phyloP scores from a whole-genome alignment of 106 monocot species.

The Phalaenopsis equestris region DNA sequence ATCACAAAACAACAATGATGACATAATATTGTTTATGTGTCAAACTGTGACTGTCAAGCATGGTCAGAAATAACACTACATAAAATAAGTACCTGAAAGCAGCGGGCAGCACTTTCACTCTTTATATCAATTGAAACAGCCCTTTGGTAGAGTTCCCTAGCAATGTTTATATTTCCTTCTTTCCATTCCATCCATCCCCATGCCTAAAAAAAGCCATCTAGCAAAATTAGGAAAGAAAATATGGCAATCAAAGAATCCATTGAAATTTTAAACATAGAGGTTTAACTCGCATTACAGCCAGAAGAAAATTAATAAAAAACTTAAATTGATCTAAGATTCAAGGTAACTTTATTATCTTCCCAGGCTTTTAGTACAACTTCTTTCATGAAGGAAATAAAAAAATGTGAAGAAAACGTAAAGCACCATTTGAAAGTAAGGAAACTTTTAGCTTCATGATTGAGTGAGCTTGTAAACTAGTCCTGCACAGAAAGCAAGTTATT shows the following conservation, averaged over 20 bases:
- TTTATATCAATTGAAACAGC: slow-evolving; percentile 74
- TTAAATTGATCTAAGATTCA: not conserved
- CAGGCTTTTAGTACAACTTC: not conserved
- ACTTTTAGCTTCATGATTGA: no score
- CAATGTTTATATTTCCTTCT: slow-evolving; percentile 80
- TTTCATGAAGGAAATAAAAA: not conserved
- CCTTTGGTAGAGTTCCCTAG: slow-evolving; percentile 79
- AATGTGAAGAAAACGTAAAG: no score
- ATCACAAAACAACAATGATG: not conserved
- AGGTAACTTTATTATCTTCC: not conserved
- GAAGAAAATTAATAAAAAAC: not conserved
- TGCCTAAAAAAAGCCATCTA: slow-evolving; percentile 41
- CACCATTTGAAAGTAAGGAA: no score
- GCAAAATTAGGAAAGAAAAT: slow-evolving; percentile 1
- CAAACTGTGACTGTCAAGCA: not conserved
- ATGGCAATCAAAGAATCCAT: not conserved
- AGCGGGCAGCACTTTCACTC: slow-evolving; percentile 89
- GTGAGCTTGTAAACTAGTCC: no score
- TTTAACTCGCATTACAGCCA: not conserved
- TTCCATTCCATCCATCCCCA: slow-evolving; percentile 99
- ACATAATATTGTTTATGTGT: not conserved
- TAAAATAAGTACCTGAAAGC: slow-evolving; percentile 66
- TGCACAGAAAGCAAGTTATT: no score
- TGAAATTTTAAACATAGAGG: not conserved
- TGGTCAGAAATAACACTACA: not conserved